Evolutionary conservation across 371 early-diverging fungal genomes (phyloP), one percentile per base, ranked within the genome.

Genomic region (Zopfochytrium polystomum): DNA sequence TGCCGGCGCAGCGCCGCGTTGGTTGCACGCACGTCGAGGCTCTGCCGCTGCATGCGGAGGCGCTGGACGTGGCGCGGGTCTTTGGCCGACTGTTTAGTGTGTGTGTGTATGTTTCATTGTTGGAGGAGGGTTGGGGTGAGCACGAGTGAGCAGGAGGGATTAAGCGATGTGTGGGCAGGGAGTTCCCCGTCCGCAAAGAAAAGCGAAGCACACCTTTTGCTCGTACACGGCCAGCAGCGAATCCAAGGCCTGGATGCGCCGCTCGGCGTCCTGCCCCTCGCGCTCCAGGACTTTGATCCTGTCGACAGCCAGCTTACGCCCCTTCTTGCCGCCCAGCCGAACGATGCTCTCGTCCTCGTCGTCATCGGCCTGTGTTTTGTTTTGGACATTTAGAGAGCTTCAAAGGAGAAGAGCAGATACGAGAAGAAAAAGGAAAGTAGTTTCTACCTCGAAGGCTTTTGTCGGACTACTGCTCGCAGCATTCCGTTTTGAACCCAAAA

Each of bases 231-330:
- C 44, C 15, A 70, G 53, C 27, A 72, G 59, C 11, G 52, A 48
- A 15, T 72, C 67, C 31, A 72, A 20, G 13, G 60, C 63, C 29
- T 57, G 29, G 0, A 58, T 49, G 42, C 68, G 66, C 53, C 66
- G 60, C 23, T 68, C 65, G 15, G 53, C 7, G 11, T 73, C 76
- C 25, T 52, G 55, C 3, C 58, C 22, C 11, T 72, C 70, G 42
- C 58, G 59, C 2, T 76, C 73, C 31, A 68, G 55, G 2, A 26
- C n/a, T 54, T 73, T 76, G 59, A 69, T 22, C 5, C 69, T 47
- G 20, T 73, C 76, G 7, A 58, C 50, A 1, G 76, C 73, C 38
- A 52, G 48, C 47, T 69, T 70, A 2, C 64, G 29, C 7, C 73
- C 72, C 31, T 27, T 23, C 46, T 73, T 72, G 38, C 15, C 27